Base-by-base conservation (phyloP, 352 stramenopile species). In the Globisporangium iwayamae region DNA sequence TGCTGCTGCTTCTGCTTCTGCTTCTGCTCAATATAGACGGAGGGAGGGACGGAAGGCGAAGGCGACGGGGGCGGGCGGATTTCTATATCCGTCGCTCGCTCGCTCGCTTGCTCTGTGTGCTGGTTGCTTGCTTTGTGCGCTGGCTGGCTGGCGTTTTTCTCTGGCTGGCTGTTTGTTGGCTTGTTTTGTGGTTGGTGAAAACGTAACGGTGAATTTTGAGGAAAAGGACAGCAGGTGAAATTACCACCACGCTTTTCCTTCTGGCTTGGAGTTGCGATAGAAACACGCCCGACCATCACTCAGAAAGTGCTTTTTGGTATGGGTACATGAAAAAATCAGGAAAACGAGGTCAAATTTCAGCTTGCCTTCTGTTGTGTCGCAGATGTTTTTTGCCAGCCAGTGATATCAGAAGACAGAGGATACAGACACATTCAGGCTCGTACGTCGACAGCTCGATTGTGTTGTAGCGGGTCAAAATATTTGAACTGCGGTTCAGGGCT, bases 131-230 rank as follows among this genome's bases (percentile, higher is more conserved):
- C n/a, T 43, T 48, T 48, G 20, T n/a, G 28, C 30, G 20, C 46
- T 62, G 56, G 56, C 56, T 63, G 56, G 56, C 43, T 63, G 56
- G 56, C 56, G 56, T 28, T 59, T 59, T 59, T 25, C 51, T 32
- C 39, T 18, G 25, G 48, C 32, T 36, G 32, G 32, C 32, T 36
- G 32, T 36, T 36, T 36, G 32, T 36, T 36, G 25, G 25, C 25
- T 39, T 34, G 20, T 39, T 56, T 28, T 55, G 9, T n/a, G 6
- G 51, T 41, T 41, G 36, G 7, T 41, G 36, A 18, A 48, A 48
- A 22, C 43, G 36, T 58, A 6, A 20, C 43, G 38, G 38, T 58
- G 52, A 58, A 0, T 58, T 58, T 41, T 30, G 22, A 52, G 46
- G 46, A 11, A 11, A 41, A 20, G 4, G 1, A 48, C 6, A n/a